A percentile compares a stretch with the other conserved stretches of the same genome.
Conservation (phyloP, 331 rosid species). For the Prunus yedoensis region DNA sequence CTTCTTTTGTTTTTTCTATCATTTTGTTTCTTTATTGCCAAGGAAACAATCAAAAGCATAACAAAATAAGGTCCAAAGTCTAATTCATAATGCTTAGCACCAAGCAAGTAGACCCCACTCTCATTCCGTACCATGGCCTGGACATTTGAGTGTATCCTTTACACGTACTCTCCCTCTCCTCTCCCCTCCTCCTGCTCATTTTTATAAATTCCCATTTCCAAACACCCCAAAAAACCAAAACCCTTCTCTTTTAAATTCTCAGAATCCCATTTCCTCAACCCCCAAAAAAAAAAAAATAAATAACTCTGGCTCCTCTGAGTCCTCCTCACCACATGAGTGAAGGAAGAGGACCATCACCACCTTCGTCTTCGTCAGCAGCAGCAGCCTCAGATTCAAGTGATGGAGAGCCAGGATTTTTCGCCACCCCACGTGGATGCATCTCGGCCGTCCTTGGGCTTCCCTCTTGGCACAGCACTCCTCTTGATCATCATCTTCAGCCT, state of each 20-base stretch:
- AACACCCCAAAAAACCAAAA: not conserved
- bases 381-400: conserved; percentile 5
- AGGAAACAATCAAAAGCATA: not conserved
- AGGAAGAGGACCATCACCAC: conserved; percentile 4
- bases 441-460: conserved; percentile 90
- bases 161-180: conserved; percentile 19
- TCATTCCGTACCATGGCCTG: conserved; percentile 52
- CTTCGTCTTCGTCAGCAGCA: not conserved
- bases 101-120: conserved; percentile 32
- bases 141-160: conserved; percentile 41
- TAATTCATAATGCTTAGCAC: not conserved
- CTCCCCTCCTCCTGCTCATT: not conserved
- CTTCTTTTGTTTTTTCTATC: not conserved
- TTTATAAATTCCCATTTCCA: conserved; percentile 6
- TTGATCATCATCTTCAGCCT: conserved; percentile 77
- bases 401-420: conserved; percentile 69
- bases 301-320: not conserved
- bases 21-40: conserved; percentile 13
- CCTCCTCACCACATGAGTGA: conserved; percentile 34
- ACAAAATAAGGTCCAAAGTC: not conserved
- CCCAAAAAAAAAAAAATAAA: not conserved
- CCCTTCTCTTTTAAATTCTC: not conserved
- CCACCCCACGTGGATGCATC: conserved; percentile 67
- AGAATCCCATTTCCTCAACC: not conserved
- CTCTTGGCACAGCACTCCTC: conserved; percentile 91